phyloP scores from a whole-genome alignment of 2,329 filamentous ascomycete genomes.

The Sporothrix protearum region DNA sequence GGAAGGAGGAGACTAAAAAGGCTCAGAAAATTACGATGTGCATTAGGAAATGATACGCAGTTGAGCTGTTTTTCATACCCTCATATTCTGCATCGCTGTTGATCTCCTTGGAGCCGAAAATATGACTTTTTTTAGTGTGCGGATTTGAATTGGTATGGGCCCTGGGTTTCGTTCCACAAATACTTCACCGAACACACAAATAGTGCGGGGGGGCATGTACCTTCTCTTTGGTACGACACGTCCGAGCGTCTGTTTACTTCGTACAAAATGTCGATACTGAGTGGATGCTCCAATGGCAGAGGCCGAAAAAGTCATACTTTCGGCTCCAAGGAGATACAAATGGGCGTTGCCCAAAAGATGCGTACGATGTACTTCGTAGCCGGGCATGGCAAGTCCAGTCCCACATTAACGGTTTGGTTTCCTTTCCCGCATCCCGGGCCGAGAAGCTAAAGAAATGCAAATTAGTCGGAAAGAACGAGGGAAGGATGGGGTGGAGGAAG shows the following conservation, averaged over 20 bases:
- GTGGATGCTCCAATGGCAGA: no score
- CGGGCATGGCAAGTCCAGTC: not conserved
- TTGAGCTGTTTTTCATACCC: not conserved
- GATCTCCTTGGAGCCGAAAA: no score
- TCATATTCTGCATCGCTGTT: not conserved
- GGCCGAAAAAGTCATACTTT: no score
- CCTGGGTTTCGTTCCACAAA: no score
- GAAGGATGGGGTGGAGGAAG: not conserved
- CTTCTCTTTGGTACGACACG: no score
- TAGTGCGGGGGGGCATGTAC: no score
- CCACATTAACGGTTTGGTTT: conserved; percentile 1
- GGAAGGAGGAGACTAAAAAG: not conserved
- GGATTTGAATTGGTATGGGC: no score
- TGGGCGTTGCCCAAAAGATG: not conserved
- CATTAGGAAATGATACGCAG: not conserved
- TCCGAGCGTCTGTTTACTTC: no score
- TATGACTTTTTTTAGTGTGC: no score
- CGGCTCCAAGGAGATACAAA: no score
- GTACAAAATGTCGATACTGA: no score
- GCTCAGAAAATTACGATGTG: not conserved
- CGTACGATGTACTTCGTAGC: not conserved
- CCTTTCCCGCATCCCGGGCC: not conserved
- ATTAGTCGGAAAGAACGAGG: not conserved
- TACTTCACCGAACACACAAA: no score
- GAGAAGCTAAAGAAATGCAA: conserved; percentile 16